phyloP scores from a whole-genome alignment of 2,329 filamentous ascomycete genomes.

The Kalmusia sp. region DNA sequence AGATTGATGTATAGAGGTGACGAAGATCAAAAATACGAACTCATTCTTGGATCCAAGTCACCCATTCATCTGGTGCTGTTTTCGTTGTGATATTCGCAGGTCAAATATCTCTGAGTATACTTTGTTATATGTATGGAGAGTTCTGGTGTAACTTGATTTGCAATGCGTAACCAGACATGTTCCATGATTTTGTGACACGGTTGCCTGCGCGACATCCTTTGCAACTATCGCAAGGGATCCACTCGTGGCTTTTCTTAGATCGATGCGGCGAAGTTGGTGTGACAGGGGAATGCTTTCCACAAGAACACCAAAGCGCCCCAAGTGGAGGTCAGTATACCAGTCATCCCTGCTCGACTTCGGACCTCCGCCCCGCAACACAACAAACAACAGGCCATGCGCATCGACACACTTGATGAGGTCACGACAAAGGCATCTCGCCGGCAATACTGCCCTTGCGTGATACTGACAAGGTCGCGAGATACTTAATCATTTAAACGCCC shows the following conservation, averaged over 20 bases:
- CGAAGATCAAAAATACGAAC: too few species aligned
- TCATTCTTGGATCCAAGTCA: too few species aligned
- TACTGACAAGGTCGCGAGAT: slow-evolving; percentile 1
- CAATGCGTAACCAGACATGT: too few species aligned
- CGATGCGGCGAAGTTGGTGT: neutral
- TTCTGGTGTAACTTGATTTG: too few species aligned
- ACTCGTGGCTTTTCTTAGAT: too few species aligned
- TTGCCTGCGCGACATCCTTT: neutral
- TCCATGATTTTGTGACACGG: too few species aligned
- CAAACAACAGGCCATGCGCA: slow-evolving; percentile 14
- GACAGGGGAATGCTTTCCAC: neutral
- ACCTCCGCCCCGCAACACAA: neutral
- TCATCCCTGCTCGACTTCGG: slow-evolving; percentile 3
- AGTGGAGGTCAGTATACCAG: too few species aligned
- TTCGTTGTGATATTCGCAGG: neutral
- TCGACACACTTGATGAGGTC: slow-evolving; percentile 3
- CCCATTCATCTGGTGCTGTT: neutral
- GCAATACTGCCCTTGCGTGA: slow-evolving; percentile 1
- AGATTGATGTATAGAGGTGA: neutral
- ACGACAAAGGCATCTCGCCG: slow-evolving; percentile 3
- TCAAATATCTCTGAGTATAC: too few species aligned
- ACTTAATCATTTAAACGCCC: slow-evolving; percentile 8
- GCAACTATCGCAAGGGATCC: neutral
- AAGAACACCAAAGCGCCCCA: neutral
- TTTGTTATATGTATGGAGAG: too few species aligned